Percentiles rank a stretch among this genome's conserved stretches.
Conservation (phyloP, 192 early-diverging fungal genomes). For the Backusella parvicylindrica region DNA sequence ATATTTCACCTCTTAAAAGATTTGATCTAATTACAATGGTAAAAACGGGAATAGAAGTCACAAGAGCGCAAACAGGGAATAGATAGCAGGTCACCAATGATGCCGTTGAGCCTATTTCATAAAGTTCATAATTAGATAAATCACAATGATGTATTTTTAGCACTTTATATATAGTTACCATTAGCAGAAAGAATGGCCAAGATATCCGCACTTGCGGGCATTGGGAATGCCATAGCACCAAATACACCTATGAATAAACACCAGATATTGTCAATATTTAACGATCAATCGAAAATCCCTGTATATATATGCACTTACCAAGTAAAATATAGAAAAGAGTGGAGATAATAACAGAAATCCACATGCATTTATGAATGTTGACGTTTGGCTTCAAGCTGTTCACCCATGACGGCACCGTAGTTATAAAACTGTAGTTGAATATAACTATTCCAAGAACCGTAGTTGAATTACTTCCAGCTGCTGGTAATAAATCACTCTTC, state of each 20-base stretch:
- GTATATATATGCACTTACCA: conserved; percentile 17
- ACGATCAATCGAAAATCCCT: background rate
- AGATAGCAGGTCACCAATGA: conserved; percentile 45
- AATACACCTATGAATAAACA: conserved; percentile 30
- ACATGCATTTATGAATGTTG: conserved; percentile 56
- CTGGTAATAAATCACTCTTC: conserved; percentile 41
- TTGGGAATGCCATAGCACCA: conserved; percentile 49
- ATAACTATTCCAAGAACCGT: conserved; percentile 62
- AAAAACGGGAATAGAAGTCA: conserved; percentile 70
- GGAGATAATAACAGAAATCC: conserved; percentile 45
- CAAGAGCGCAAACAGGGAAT: conserved; percentile 51
- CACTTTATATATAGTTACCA: conserved; percentile 10
- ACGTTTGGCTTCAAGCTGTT: conserved; percentile 46
- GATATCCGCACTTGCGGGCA: conserved; percentile 27
- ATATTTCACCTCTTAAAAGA: conserved; percentile 46
- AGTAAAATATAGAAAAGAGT: conserved; percentile 51
- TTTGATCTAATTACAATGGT: conserved; percentile 66
- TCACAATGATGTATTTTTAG: background rate
- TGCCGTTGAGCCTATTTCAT: conserved; percentile 19
- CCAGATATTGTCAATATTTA: background rate
- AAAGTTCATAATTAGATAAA: background rate
- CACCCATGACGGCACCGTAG: conserved; percentile 43
- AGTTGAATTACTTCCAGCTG: conserved; percentile 46
- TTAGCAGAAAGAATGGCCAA: conserved; percentile 11
- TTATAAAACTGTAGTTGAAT: conserved; percentile 70